Percentiles rank a stretch among this genome's conserved stretches.
Evolutionary conservation across 176 grass and related monocot species (phyloP).

Genomic region (Chrysopogon serrulatus): DNA sequence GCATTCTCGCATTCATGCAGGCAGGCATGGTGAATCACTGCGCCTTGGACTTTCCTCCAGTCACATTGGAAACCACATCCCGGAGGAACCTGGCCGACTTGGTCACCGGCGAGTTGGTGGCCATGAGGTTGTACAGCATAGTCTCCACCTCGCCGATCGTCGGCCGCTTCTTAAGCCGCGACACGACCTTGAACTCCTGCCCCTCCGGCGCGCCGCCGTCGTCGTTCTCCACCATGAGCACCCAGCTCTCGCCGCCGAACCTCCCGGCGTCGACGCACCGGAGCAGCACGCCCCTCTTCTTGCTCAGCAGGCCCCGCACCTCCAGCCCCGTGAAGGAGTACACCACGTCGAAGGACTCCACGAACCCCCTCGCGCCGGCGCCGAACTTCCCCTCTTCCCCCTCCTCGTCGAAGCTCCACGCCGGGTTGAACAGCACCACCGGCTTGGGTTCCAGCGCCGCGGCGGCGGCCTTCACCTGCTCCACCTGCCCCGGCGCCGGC

Average conservation of each 20-base stretch:
- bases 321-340: conserved; percentile 97
- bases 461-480: conserved; percentile 33
- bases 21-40: conserved; percentile 1
- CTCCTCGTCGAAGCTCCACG: conserved; percentile 84
- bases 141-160: conserved; percentile 87
- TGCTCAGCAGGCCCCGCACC: conserved; percentile 71
- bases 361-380: conserved; percentile 30
- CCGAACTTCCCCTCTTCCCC: conserved; percentile 52
- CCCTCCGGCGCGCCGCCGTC: neutral
- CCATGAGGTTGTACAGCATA: conserved; percentile 91
- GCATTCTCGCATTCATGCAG: neutral
- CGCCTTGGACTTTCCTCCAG: conserved; percentile 32
- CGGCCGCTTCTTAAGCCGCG: conserved; percentile 67
- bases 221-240: conserved; percentile 77
- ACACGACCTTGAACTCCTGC: conserved; percentile 59
- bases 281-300: conserved; percentile 66
- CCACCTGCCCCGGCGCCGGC: conserved; percentile 44
- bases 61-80: conserved; percentile 72
- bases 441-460: conserved; percentile 47
- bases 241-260: conserved; percentile 67
- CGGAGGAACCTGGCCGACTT: conserved; percentile 77
- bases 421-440: conserved; percentile 83
- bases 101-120: conserved; percentile 92
- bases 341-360: conserved; percentile 70
- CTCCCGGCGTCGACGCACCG: conserved; percentile 54